Evolutionary conservation across 345 rosid genomes (phyloP).

Genomic region (Ceriops decandra): DNA sequence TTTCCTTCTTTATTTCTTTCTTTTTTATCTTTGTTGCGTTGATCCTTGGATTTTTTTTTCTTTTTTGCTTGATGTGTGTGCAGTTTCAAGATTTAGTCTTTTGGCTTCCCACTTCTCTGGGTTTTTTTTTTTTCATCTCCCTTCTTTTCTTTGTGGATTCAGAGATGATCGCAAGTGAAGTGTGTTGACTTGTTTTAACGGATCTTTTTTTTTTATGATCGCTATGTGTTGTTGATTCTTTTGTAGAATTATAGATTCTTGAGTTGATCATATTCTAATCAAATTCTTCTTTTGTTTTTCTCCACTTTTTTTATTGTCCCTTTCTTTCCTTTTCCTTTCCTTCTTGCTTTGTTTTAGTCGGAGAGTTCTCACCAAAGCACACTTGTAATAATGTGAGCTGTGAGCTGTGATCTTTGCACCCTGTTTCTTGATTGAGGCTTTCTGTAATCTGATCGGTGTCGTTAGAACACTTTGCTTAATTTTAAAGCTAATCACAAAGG

Average conservation of each 20-base stretch:
- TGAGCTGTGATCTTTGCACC: too few relatives aligned
- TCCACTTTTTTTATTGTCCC: neutral
- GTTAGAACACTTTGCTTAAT: too few relatives aligned
- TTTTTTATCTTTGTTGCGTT: neutral
- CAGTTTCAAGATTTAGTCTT: neutral
- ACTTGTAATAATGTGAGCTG: too few relatives aligned
- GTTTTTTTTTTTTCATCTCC: neutral
- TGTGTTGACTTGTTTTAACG: neutral
- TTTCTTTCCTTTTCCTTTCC: neutral
- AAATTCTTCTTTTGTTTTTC: neutral
- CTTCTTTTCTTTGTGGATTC: conserved; percentile 1
- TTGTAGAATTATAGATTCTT: neutral
- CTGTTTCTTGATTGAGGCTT: too few relatives aligned
- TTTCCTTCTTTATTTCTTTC: neutral
- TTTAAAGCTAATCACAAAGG: too few relatives aligned
- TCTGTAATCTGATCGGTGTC: too few relatives aligned
- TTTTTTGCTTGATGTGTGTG: neutral
- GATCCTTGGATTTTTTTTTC: neutral
- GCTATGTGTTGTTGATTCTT: neutral
- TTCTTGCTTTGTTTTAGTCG: neutral
- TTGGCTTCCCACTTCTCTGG: neutral
- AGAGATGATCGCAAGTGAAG: conserved; percentile 3
- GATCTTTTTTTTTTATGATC: neutral
- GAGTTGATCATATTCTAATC: neutral
- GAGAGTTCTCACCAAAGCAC: neutral